These are phyloP conservation scores for Xerocomellus intermedius DNA, from an alignment of 768 basidiomycete genomes.

Conservation along the genomic window DNA sequence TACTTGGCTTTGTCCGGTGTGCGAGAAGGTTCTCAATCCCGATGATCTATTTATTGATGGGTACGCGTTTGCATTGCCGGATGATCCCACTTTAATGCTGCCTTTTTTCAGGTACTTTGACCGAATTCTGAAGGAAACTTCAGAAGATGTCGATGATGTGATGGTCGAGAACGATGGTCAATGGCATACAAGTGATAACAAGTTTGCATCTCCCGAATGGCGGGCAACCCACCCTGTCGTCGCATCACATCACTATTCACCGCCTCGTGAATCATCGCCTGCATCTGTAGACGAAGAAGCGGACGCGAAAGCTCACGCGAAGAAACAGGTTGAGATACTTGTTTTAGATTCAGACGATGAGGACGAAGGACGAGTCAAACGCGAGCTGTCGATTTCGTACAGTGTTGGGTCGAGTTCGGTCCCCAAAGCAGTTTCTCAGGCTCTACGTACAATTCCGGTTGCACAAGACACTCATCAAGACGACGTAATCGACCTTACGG, in stretches of 20 bases:
- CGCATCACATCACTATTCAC: constrained; percentile 22
- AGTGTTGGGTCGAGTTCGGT: constrained; percentile 42
- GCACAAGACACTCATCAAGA: constrained; percentile 35
- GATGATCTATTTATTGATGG: constrained; percentile 91
- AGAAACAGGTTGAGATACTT: constrained; percentile 56
- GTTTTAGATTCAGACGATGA: constrained; percentile 76
- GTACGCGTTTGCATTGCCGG: constrained; percentile 41
- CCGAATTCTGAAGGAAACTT: constrained; percentile 72
- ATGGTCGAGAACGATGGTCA: constrained; percentile 92
- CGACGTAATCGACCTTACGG: constrained; percentile 81
- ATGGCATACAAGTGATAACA: constrained; percentile 93
- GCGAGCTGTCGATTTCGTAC: constrained; percentile 69
- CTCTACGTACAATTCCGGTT: constrained; percentile 11
- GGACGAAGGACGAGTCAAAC: constrained; percentile 71
- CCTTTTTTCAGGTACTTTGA: constrained; percentile 72
- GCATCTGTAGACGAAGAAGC: constrained; percentile 31
- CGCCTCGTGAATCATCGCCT: constrained; percentile 29
- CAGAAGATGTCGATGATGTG: constrained; percentile 86
- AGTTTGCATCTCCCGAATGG: constrained; percentile 76
- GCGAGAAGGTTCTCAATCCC: constrained; percentile 72
- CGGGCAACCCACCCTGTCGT: constrained; percentile 49
- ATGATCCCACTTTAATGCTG: not conserved
- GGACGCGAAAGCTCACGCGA: constrained; percentile 42
- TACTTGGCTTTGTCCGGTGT: constrained; percentile 93
- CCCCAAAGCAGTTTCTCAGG: constrained; percentile 28